These are phyloP conservation scores for Pyrus hybrid DNA, from an alignment of 331 rosid genomes.

Conservation along the genomic window DNA sequence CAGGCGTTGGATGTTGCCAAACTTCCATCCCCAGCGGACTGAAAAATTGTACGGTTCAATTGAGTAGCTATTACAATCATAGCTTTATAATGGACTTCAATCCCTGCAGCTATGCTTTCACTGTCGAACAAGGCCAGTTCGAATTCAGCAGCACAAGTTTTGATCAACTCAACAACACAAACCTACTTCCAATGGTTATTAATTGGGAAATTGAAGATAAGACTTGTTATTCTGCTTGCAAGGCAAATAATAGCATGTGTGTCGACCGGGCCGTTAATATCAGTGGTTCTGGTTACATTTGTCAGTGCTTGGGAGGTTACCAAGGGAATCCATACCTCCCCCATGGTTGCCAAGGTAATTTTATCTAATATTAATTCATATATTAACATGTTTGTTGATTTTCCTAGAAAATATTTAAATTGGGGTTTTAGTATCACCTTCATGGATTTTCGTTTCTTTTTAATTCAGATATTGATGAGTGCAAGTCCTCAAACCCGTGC, in stretches of 20 bases:
- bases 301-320: constrained; percentile 11
- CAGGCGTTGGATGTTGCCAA: background rate
- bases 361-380: no score
- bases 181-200: background rate
- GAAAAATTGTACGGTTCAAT: background rate
- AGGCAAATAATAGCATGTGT: background rate
- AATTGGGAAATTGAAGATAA: background rate
- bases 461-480: constrained; percentile 6
- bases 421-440: background rate
- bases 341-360: constrained; percentile 7
- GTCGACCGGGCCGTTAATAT: background rate
- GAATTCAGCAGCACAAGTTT: background rate
- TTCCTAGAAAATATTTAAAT: background rate
- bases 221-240: background rate
- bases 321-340: constrained; percentile 14
- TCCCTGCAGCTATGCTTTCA: background rate
- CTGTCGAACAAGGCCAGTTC: background rate
- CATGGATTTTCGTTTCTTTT: background rate
- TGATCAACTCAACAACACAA: background rate
- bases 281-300: background rate
- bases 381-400: no score
- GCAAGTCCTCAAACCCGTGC: background rate
- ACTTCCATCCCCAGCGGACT: background rate
- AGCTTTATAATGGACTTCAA: background rate
- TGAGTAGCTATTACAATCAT: background rate